These are phyloP conservation scores for Linnemannia hyalina DNA, from an alignment of 192 early-diverging fungal genomes.

Conservation along the genomic window DNA sequence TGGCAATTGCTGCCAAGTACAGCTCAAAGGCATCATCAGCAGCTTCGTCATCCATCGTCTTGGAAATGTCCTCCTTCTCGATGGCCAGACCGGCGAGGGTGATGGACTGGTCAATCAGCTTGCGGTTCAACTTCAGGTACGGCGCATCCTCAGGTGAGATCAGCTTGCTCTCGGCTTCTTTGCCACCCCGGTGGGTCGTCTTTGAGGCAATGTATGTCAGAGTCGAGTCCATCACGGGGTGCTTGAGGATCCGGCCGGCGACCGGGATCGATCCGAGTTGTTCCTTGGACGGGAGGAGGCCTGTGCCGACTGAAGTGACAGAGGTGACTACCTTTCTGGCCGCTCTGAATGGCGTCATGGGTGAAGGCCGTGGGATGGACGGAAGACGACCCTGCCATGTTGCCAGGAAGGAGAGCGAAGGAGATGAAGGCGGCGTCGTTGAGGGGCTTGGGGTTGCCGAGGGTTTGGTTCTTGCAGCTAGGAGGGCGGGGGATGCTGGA, in stretches of 20 bases:
- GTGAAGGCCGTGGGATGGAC: constrained; percentile 42
- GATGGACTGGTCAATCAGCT: constrained; percentile 52
- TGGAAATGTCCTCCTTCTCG: constrained; percentile 46
- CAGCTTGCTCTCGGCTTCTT: constrained; percentile 13
- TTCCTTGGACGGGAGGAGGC: constrained; percentile 47
- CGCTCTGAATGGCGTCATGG: constrained; percentile 43
- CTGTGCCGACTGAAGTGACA: constrained; percentile 48
- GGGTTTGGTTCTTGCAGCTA: constrained; percentile 9
- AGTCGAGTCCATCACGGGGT: constrained; percentile 55
- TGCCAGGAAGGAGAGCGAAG: constrained; percentile 42
- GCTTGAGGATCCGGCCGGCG: constrained; percentile 46
- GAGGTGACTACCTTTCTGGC: constrained; percentile 46
- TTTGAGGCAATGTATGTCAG: constrained; percentile 53
- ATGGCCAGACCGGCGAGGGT: constrained; percentile 49
- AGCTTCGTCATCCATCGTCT: constrained; percentile 52
- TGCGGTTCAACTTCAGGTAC: constrained; percentile 52
- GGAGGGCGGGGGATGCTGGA: constrained; percentile 39
- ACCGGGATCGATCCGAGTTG: constrained; percentile 54
- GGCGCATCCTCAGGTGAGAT: constrained; percentile 35
- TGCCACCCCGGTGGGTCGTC: constrained; percentile 22
- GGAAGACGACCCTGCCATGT: constrained; percentile 34
- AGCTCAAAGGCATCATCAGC: constrained; percentile 57
- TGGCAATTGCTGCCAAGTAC: constrained; percentile 51
- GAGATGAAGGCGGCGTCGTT: constrained; percentile 40
- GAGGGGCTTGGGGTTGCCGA: constrained; percentile 28